These are phyloP conservation scores for Candolleomyces aberdarensis DNA, from an alignment of 768 basidiomycete species.

Conservation along the genomic window DNA sequence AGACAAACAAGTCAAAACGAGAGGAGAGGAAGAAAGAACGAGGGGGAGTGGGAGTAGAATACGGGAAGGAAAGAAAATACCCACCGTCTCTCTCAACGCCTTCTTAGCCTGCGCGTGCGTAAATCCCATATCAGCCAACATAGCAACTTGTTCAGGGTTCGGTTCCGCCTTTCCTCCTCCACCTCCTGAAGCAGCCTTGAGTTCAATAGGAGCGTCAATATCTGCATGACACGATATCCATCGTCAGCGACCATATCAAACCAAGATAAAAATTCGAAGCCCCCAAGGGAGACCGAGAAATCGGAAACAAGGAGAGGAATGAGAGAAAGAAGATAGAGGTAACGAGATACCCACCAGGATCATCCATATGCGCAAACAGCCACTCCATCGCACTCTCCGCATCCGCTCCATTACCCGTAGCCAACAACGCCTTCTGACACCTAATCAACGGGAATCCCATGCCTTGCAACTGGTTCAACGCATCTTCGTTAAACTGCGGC, in stretches of 20 bases:
- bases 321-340: not conserved
- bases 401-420: constrained; percentile 68
- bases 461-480: constrained; percentile 71
- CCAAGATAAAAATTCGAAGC: too few species aligned
- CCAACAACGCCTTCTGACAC: constrained; percentile 87
- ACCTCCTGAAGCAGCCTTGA: constrained; percentile 12
- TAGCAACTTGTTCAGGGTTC: constrained; percentile 61
- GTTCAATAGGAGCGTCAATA: constrained; percentile 76
- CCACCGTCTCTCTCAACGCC: constrained; percentile 81
- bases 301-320: not conserved
- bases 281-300: not conserved
- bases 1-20: not conserved
- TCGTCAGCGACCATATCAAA: too few species aligned
- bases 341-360: constrained; percentile 56
- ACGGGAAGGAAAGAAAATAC: constrained; percentile 21
- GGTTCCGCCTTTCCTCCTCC: constrained; percentile 41
- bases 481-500: constrained; percentile 68
- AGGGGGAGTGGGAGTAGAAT: not conserved
- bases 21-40: not conserved
- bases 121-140: constrained; percentile 93
- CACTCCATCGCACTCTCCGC: constrained; percentile 91
- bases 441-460: constrained; percentile 91
- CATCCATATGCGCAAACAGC: constrained; percentile 94
- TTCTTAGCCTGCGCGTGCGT: constrained; percentile 78
- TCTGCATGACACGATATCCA: constrained; percentile 40